phyloP scores from a whole-genome alignment of 352 stramenopile species.

The Pythium insidiosum region DNA sequence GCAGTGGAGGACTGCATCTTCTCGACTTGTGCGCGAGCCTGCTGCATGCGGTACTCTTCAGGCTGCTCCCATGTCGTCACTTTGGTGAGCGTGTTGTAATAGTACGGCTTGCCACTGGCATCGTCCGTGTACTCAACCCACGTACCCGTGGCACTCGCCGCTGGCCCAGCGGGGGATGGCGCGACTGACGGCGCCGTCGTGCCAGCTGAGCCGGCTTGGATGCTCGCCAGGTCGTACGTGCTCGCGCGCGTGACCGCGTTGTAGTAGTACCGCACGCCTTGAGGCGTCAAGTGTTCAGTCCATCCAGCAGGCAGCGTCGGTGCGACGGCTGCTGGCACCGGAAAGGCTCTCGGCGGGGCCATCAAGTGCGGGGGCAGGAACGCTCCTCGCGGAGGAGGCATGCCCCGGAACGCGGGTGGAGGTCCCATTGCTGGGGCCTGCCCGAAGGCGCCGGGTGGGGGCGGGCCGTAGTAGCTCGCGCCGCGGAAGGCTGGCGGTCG shows the following conservation, averaged over 20 bases:
- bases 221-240: conserved; percentile 41
- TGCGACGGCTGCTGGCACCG: neutral
- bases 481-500: too few species aligned
- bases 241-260: conserved; percentile 46
- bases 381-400: too few species aligned
- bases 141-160: conserved; percentile 7
- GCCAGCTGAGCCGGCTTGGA: neutral
- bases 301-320: conserved; percentile 35
- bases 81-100: conserved; percentile 72
- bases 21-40: conserved; percentile 59
- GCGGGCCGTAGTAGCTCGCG: too few species aligned
- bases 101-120: conserved; percentile 59
- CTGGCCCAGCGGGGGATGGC: neutral
- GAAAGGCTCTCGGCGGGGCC: neutral
- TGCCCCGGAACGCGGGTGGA: too few species aligned
- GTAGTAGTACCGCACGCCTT: conserved; percentile 55
- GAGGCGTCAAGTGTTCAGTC: conserved; percentile 48
- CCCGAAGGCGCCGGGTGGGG: too few species aligned
- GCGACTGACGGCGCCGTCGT: neutral
- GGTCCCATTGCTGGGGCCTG: too few species aligned
- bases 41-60: conserved; percentile 67
- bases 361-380: too few species aligned
- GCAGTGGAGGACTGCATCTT: conserved; percentile 39
- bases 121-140: conserved; percentile 82
- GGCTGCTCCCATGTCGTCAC: conserved; percentile 78